phyloP scores from a whole-genome alignment of 352 stramenopile species.

The Phytophthora nicotianae region DNA sequence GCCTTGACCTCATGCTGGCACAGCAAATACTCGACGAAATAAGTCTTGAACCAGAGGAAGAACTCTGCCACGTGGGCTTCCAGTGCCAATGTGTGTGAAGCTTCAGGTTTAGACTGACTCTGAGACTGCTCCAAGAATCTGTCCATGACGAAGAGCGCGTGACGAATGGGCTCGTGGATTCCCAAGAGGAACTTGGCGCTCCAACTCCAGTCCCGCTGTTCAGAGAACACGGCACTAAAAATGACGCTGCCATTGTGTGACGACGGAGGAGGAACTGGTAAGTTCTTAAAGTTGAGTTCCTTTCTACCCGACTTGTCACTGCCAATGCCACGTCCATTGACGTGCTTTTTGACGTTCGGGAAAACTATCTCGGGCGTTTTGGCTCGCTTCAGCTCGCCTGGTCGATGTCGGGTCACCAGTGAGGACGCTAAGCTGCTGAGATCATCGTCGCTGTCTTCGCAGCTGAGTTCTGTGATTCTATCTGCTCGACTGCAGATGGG shows the following conservation, averaged over 20 bases:
- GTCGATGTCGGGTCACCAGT: conserved; percentile 15
- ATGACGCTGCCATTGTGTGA: conserved; percentile 64
- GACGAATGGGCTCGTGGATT: conserved; percentile 78
- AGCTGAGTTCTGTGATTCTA: conserved; percentile 50
- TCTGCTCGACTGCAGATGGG: conserved; percentile 43
- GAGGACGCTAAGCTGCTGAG: conserved; percentile 27
- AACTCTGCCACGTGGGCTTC: conserved; percentile 62
- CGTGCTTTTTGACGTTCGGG: conserved; percentile 24
- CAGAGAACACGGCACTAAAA: conserved; percentile 70
- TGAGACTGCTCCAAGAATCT: conserved; percentile 75
- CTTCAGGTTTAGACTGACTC: conserved; percentile 36
- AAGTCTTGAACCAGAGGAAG: conserved; percentile 80
- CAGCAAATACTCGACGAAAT: conserved; percentile 76
- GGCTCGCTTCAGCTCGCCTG: conserved; percentile 34
- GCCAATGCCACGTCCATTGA: background rate
- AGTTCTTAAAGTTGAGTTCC: conserved; percentile 36
- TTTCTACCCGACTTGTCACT: conserved; percentile 22
- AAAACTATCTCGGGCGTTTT: conserved; percentile 42
- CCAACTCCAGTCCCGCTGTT: conserved; percentile 68
- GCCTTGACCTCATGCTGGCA: conserved; percentile 74
- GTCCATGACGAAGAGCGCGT: conserved; percentile 85
- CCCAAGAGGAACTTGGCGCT: conserved; percentile 71
- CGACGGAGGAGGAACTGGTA: conserved; percentile 53
- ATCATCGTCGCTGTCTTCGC: conserved; percentile 51
- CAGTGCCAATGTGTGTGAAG: conserved; percentile 37